Base-by-base conservation (phyloP, 768 basidiomycete species). In the Leccinellum luteum region DNA sequence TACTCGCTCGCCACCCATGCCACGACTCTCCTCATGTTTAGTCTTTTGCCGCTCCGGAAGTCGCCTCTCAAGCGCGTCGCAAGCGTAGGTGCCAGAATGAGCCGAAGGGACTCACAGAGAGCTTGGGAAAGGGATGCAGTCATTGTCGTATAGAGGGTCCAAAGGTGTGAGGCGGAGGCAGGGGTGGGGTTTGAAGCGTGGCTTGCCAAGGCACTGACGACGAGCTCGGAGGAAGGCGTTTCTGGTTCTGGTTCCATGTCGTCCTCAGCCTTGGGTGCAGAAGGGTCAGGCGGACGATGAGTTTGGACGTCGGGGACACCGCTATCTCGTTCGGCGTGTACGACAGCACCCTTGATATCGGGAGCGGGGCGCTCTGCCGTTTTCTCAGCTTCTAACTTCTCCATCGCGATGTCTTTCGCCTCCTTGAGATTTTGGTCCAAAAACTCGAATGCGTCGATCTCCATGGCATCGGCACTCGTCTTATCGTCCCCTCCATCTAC, bases 11-110 rank as follows among this genome's bases (percentile, higher is more conserved):
- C 96, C 59, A 99, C 95, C 78, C 96, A 98, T 3, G 91, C 86
- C 59, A 99, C 95, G 71, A 98, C 93, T 75, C 95, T 95, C 72
- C 95, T 94, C 96, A 98, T 98, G 74, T 98, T 98, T 30, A 99
- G 82, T 19, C 96, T 83, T 75, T 99, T 99, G 52, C 97, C 97
- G 0, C 92, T 95, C 30, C 95, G 90, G 73, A 97, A 99, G 77
- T 98, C 97, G 38, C 97, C 97, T 74, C 90, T 89, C 45, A 99
- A 79, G 21, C 97, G 84, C 6, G 96, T 97, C 6, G 97, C 94
- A 50, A 90, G 79, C 0, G 96, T 98, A 0, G 97, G 97, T 61
- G 95, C 94, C 35, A 99, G 82, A 70, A 98, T 96, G 32, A 98
- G 88, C 25, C 97, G 90, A 17, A 98, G 84, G 69, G 98, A 95